phyloP scores from a whole-genome alignment of 2,329 filamentous ascomycete species.

The Pseudopithomyces chartarum region DNA sequence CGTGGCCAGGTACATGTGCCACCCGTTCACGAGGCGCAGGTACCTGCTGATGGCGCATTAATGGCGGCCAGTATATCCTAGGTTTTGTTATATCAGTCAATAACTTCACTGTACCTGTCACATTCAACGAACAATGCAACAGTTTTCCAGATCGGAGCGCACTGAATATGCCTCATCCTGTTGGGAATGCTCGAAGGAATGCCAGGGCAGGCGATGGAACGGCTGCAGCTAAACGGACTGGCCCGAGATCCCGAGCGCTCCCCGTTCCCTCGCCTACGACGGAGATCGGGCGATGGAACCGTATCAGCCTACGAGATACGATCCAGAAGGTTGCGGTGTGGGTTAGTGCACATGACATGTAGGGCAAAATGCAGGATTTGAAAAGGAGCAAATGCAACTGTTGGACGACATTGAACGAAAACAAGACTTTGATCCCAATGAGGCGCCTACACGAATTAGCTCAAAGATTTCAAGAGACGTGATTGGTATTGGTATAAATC shows the following conservation, averaged over 20 bases:
- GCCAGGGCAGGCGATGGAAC: background rate
- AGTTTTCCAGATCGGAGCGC: background rate
- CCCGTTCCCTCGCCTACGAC: background rate
- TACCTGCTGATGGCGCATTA: background rate
- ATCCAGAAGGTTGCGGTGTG: background rate
- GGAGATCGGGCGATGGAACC: background rate
- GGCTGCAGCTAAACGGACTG: background rate
- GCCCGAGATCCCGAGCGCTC: background rate
- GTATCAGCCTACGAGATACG: background rate
- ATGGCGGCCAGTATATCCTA: too few species aligned
- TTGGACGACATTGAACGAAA: background rate
- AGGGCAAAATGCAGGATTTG: background rate
- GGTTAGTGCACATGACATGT: background rate
- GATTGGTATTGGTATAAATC: constrained; percentile 9
- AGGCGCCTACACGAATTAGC: background rate
- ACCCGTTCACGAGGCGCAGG: background rate
- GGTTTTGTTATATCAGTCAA: background rate
- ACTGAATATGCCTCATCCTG: background rate
- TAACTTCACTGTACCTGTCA: background rate
- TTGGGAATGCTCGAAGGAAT: background rate
- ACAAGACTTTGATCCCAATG: background rate
- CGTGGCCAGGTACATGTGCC: background rate
- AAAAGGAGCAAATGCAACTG: background rate
- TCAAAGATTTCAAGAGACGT: background rate
- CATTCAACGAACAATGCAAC: background rate